Evolutionary conservation across 768 basidiomycete genomes (phyloP), one percentile per base, ranked within the genome.

Genomic region (Boletus bicolor): DNA sequence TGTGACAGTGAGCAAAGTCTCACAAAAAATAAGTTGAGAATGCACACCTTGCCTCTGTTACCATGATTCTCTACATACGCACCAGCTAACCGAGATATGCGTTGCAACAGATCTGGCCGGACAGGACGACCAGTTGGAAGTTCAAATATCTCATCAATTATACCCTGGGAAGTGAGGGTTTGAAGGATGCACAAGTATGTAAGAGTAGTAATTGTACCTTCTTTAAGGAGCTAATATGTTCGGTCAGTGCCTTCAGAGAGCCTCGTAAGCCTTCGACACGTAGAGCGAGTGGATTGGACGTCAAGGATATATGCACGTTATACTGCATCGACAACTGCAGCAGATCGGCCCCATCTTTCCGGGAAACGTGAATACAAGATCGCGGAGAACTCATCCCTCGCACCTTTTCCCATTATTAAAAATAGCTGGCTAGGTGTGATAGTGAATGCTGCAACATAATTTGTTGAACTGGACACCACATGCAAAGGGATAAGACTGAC

Each of bases 381-480:
- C 26, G 34, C n/a, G 15, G 7, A 32, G 46, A 55, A 41, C 9
- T 19, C 8, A 5, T 44, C 37, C 37, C 43, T 49, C 58, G 48
- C 32, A 87, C 89, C 85, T 79, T 79, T 85, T 39, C 89, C 89
- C 57, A 92, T 77, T 32, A 91, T 76, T 32, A 91, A 65, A 65
- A 91, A 89, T 7, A 89, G 76, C 60, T 87, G 78, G 48, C 76
- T 78, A 4, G 82, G 78, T 17, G 76, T 78, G 54, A 91, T 70
- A 34, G 77, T 69, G 62, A 86, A 80, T 3, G 69, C 89, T 91
- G 60, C 9, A 34, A 49, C 32, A 49, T 47, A 54, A 21, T 44
- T 53, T 21, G n/a, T 35, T 49, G 32, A 53, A 48, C 19, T 55
- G 35, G 35, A 49, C 36, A 52, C 6, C 24, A 34, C 30, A 51